Conservation (phyloP, 768 basidiomycete genomes). For the Trametes meyenii region DNA sequence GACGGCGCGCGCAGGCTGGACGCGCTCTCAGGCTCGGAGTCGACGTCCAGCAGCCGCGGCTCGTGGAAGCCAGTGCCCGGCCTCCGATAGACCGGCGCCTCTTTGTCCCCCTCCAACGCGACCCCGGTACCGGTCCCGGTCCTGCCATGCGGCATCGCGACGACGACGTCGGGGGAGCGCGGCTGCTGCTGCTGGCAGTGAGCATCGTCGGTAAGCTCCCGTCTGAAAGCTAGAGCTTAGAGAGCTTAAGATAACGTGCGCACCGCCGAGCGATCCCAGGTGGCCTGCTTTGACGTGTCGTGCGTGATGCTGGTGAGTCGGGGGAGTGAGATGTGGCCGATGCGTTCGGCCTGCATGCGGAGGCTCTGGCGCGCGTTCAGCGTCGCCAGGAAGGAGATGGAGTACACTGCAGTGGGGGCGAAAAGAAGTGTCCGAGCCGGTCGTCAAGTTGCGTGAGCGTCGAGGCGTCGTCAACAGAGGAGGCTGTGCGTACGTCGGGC, state of each 20-base stretch:
- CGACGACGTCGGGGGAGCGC: background rate
- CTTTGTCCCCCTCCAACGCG: conserved; percentile 14
- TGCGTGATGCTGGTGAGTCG: background rate
- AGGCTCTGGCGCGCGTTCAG: conserved; percentile 20
- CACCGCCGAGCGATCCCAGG: background rate
- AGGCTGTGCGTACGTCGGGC: conserved; percentile 8
- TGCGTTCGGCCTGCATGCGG: conserved; percentile 6
- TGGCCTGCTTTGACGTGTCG: background rate
- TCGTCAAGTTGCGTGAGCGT: too few relatives aligned
- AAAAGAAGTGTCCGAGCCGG: too few relatives aligned
- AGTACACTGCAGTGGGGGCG: conserved; percentile 22
- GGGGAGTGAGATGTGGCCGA: conserved; percentile 10
- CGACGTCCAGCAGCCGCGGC: background rate
- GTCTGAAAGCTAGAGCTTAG: too few relatives aligned
- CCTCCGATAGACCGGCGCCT: conserved; percentile 1
- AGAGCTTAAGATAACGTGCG: too few relatives aligned
- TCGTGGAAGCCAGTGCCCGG: background rate
- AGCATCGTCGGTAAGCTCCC: too few relatives aligned
- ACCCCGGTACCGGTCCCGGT: conserved; percentile 1
- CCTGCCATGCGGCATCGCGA: conserved; percentile 19
- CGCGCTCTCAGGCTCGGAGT: conserved; percentile 4
- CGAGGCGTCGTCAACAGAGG: too few relatives aligned
- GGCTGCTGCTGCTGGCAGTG: too few relatives aligned
- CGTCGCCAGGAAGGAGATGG: conserved; percentile 15
- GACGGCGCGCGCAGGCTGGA: background rate